Evolutionary conservation across 2,329 filamentous ascomycete genomes (phyloP).

Genomic region (Aspergillus quadrilineatus): DNA sequence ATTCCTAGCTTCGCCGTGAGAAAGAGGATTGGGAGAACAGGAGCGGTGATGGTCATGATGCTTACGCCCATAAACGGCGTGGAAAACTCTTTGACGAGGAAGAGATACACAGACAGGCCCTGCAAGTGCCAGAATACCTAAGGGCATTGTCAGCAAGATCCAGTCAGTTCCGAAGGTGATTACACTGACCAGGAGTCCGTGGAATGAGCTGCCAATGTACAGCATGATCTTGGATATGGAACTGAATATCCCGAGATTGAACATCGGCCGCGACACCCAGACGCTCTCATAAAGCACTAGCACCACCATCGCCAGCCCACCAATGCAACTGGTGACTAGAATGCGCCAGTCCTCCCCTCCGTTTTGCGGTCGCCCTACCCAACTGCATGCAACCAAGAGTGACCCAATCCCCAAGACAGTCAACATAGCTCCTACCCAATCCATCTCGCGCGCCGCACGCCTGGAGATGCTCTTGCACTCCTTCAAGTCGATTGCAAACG

Average conservation of each 20-base stretch:
- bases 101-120: constrained; percentile 45
- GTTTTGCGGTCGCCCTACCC: constrained; percentile 40
- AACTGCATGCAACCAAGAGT: constrained; percentile 46
- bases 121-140: constrained; percentile 46
- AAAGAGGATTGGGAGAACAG: constrained; percentile 24
- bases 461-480: constrained; percentile 24
- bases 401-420: constrained; percentile 38
- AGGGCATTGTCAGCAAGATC: background rate
- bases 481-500: constrained; percentile 31
- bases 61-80: constrained; percentile 39
- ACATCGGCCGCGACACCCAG: constrained; percentile 35
- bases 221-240: constrained; percentile 37
- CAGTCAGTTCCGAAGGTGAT: background rate
- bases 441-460: constrained; percentile 30
- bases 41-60: constrained; percentile 38
- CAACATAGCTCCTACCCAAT: constrained; percentile 46
- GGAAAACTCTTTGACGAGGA: constrained; percentile 35
- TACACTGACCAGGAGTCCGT: constrained; percentile 45
- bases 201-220: constrained; percentile 43
- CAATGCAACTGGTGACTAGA: constrained; percentile 41
- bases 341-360: constrained; percentile 42
- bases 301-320: constrained; percentile 29
- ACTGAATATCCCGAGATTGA: constrained; percentile 40
- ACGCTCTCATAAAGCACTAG: constrained; percentile 39
- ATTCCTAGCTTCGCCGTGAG: constrained; percentile 20